Evolutionary conservation across 805 yeast genomes (phyloP).

Genomic region (Danielia oregonensis): DNA sequence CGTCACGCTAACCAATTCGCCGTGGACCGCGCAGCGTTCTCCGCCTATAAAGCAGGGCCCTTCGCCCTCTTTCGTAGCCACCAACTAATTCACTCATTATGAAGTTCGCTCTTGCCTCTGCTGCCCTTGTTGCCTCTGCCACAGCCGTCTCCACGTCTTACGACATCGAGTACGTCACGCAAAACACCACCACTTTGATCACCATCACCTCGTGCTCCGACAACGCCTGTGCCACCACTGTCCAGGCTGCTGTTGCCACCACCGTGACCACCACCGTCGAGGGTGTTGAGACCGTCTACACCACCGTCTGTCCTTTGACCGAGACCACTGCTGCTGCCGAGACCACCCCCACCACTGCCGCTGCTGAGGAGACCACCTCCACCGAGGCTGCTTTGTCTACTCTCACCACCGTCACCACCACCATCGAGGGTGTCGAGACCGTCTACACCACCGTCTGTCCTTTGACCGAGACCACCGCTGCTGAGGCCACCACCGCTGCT

Average conservation of each 20-base stretch:
- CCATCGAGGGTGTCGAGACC: slow-evolving; percentile 31
- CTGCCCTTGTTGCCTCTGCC: slow-evolving; percentile 19
- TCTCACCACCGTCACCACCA: slow-evolving; percentile 23
- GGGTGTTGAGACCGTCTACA: slow-evolving; percentile 22
- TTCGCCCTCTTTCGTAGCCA: too few relatives aligned
- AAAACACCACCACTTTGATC: slow-evolving; percentile 22
- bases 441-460: slow-evolving; percentile 37
- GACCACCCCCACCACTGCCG: slow-evolving; percentile 3
- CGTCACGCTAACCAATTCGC: too few relatives aligned
- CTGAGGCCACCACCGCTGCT: slow-evolving; percentile 3
- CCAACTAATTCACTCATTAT: slow-evolving; percentile 14
- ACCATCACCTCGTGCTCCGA: slow-evolving; percentile 25
- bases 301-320: slow-evolving; percentile 17
- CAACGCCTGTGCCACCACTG: slow-evolving; percentile 18
- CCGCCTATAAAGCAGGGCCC: too few relatives aligned
- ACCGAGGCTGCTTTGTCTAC: slow-evolving; percentile 6
- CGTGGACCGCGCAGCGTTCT: too few relatives aligned
- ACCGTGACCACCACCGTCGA: slow-evolving; percentile 23
- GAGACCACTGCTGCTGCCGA: slow-evolving; percentile 7
- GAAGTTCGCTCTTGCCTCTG: slow-evolving; percentile 19
- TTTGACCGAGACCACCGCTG: slow-evolving; percentile 18
- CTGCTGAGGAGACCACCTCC: slow-evolving; percentile 4
- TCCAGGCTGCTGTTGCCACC: slow-evolving; percentile 11
- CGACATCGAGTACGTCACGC: slow-evolving; percentile 18
- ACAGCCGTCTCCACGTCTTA: slow-evolving; percentile 19